A percentile compares a stretch with the other conserved stretches of the same genome.
These are phyloP conservation scores for Mitragyna speciosa DNA, from an alignment of 257 asterid genomes.

Conservation along the genomic window DNA sequence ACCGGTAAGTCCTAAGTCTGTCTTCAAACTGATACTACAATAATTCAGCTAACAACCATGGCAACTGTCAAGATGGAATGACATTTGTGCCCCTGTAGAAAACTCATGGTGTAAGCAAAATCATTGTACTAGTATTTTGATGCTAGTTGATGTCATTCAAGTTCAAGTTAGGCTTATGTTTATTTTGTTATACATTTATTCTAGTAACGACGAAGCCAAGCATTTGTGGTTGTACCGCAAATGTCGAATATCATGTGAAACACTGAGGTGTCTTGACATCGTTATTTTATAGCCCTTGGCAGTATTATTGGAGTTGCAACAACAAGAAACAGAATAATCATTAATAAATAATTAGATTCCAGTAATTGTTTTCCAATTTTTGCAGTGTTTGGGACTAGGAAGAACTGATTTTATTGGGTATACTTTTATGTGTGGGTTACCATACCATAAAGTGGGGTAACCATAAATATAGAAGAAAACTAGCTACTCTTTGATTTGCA, in stretches of 20 bases:
- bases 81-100: not conserved
- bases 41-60: no score
- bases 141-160: not conserved
- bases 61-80: not conserved
- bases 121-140: no score
- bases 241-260: not conserved
- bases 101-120: not conserved
- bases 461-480: not conserved
- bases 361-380: not conserved
- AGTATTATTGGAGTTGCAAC: not conserved
- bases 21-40: no score
- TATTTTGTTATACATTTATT: no score
- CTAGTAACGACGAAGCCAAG: not conserved
- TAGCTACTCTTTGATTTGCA: no score
- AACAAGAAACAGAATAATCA: not conserved
- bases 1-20: no score
- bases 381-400: not conserved
- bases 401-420: no score
- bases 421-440: no score
- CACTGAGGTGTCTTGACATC: not conserved
- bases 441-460: no score
- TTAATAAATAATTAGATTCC: not conserved
- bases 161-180: not conserved
- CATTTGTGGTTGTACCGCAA: not conserved
- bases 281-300: not conserved